Conservation (phyloP, 192 early-diverging fungal genomes). For the Coemansia sp. region DNA sequence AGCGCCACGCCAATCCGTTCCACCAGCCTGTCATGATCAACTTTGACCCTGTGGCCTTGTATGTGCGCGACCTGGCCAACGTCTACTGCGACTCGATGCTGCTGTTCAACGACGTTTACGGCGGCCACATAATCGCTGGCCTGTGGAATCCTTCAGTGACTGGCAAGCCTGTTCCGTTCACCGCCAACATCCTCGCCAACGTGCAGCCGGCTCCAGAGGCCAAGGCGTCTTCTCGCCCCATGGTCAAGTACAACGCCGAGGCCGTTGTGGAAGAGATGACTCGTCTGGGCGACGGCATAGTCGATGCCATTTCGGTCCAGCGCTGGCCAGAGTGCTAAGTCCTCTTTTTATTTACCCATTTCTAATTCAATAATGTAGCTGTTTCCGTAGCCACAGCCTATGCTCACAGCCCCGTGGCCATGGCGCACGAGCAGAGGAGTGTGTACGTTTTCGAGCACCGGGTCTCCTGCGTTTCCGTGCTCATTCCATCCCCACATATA, state of each 20-base stretch:
- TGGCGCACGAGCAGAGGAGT: constrained; percentile 5
- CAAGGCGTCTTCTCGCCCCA: background rate
- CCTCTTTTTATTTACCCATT: background rate
- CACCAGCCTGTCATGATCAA: constrained; percentile 62
- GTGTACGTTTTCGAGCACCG: constrained; percentile 30
- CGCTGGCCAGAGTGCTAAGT: background rate
- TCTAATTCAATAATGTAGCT: constrained; percentile 3
- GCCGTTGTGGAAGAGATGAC: constrained; percentile 35
- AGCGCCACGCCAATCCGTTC: constrained; percentile 43
- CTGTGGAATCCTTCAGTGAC: constrained; percentile 36
- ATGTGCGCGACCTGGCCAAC: constrained; percentile 63
- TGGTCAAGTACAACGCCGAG: constrained; percentile 13
- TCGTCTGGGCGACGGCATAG: constrained; percentile 38
- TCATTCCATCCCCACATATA: constrained; percentile 93
- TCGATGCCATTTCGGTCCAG: constrained; percentile 32
- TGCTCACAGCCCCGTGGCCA: background rate
- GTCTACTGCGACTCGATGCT: constrained; percentile 33
- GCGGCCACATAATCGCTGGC: constrained; percentile 38
- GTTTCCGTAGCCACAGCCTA: constrained; percentile 47
- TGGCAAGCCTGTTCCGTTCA: constrained; percentile 9
- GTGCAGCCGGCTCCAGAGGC: constrained; percentile 1
- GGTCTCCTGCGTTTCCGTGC: constrained; percentile 81
- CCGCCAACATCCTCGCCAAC: constrained; percentile 14
- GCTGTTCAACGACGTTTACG: constrained; percentile 46
- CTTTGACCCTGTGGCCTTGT: constrained; percentile 73